Conservation (phyloP, 2,329 filamentous ascomycete genomes). For the Beauveria medogensis region DNA sequence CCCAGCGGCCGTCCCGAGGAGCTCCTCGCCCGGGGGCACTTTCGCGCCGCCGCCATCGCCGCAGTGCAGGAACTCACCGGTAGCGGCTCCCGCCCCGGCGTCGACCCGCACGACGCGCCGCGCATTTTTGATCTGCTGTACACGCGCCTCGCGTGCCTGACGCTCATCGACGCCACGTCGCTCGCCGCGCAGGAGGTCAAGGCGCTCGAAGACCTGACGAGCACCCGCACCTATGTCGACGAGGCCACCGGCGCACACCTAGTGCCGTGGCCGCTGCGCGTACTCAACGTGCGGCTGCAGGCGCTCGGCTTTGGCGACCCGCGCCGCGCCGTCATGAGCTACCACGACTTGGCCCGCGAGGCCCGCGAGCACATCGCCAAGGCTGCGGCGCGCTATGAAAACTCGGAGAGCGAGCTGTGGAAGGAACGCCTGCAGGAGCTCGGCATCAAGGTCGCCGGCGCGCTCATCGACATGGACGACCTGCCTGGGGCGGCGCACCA, state of each 20-base stretch:
- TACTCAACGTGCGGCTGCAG: slow-evolving; percentile 76
- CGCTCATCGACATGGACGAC: slow-evolving; percentile 81
- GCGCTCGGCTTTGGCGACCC: slow-evolving; percentile 80
- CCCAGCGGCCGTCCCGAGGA: slow-evolving; percentile 56
- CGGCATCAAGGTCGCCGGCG: slow-evolving; percentile 57
- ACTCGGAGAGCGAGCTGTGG: slow-evolving; percentile 59
- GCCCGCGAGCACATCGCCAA: slow-evolving; percentile 54
- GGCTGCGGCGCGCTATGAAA: slow-evolving; percentile 35
- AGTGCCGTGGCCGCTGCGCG: slow-evolving; percentile 79
- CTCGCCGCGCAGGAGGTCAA: slow-evolving; percentile 61
- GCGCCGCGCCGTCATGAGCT: slow-evolving; percentile 76
- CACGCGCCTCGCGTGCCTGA: slow-evolving; percentile 71
- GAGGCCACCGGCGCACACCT: slow-evolving; percentile 51
- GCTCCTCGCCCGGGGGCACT: slow-evolving; percentile 66
- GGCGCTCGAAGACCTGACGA: slow-evolving; percentile 54
- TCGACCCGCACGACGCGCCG: slow-evolving; percentile 48
- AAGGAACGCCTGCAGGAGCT: slow-evolving; percentile 64
- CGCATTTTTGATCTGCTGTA: slow-evolving; percentile 73
- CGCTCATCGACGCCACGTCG: slow-evolving; percentile 65
- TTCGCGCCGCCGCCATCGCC: slow-evolving; percentile 67
- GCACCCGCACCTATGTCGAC: slow-evolving; percentile 46
- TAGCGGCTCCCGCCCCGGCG: slow-evolving; percentile 32
- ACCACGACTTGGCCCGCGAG: slow-evolving; percentile 80
- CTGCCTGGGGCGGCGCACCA: slow-evolving; percentile 70
- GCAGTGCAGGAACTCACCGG: slow-evolving; percentile 54